Conservation (phyloP, 495 filamentous ascomycete species). For the Neurospora sp. region DNA sequence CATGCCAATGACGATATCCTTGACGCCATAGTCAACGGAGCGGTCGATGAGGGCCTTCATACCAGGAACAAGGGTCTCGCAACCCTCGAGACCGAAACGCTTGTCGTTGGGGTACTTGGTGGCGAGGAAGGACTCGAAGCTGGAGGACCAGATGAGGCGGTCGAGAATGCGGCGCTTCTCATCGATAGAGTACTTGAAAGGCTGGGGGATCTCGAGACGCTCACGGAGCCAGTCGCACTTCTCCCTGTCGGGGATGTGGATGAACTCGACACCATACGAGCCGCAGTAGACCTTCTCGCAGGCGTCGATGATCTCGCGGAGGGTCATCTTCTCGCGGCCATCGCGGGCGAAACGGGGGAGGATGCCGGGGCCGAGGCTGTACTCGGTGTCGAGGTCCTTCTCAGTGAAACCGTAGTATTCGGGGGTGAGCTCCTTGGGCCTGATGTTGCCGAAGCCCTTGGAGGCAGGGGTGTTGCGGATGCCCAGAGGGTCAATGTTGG, state of each 20-base stretch:
- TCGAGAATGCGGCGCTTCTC: conserved; percentile 97
- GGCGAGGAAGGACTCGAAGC: conserved; percentile 86
- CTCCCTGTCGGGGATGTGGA: conserved; percentile 94
- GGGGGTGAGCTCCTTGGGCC: conserved; percentile 85
- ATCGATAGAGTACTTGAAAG: conserved; percentile 91
- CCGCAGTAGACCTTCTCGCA: conserved; percentile 97
- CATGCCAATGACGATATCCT: conserved; percentile 99
- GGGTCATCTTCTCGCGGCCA: conserved; percentile 84
- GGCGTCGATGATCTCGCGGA: conserved; percentile 84
- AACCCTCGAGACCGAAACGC: conserved; percentile 95
- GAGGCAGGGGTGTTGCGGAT: conserved; percentile 63
- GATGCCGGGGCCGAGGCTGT: conserved; percentile 87
- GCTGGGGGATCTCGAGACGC: conserved; percentile 83
- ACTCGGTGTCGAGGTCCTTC: conserved; percentile 88
- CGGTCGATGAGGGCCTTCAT: conserved; percentile 99
- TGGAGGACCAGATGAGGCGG: conserved; percentile 94
- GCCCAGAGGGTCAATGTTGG: conserved; percentile 89
- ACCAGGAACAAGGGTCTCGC: conserved; percentile 89
- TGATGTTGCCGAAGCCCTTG: conserved; percentile 75
- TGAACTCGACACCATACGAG: conserved; percentile 93
- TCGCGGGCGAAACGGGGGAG: conserved; percentile 85
- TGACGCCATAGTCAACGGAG: conserved; percentile 94
- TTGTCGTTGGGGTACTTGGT: conserved; percentile 99
- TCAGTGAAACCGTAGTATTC: conserved; percentile 92
- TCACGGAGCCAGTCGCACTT: conserved; percentile 97